Conservation (phyloP, 2,329 filamentous ascomycete genomes). For the Arthrobotrys iridis region DNA sequence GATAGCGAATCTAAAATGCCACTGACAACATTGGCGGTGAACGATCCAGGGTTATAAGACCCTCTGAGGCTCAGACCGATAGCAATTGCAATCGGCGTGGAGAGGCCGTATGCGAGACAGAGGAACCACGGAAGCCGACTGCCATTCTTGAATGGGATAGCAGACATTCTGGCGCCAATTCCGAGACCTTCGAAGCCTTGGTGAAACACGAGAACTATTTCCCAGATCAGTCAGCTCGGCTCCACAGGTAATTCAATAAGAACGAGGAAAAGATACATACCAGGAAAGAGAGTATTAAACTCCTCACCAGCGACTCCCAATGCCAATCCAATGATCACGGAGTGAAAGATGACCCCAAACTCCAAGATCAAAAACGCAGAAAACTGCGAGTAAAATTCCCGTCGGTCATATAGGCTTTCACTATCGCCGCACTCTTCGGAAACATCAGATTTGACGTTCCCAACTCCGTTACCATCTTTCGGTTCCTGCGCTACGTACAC, state of each 20-base stretch:
- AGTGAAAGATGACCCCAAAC: conserved; percentile 79
- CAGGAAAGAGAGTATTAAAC: conserved; percentile 44
- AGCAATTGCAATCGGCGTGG: conserved; percentile 81
- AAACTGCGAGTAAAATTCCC: conserved; percentile 49
- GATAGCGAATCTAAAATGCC: conserved; percentile 78
- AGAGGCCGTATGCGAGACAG: conserved; percentile 72
- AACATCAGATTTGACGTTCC: not conserved
- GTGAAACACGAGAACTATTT: conserved; percentile 76
- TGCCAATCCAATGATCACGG: conserved; percentile 62
- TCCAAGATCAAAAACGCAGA: conserved; percentile 72
- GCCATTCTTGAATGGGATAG: conserved; percentile 62
- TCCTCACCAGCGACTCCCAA: conserved; percentile 50
- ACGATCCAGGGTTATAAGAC: conserved; percentile 77
- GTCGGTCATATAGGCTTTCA: conserved; percentile 14
- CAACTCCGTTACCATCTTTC: not conserved
- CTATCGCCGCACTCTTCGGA: conserved; percentile 15
- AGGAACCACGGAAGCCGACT: conserved; percentile 66
- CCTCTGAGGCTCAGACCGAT: conserved; percentile 78
- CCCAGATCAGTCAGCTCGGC: not conserved
- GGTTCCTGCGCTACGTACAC: conserved; percentile 27
- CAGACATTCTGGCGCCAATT: conserved; percentile 75
- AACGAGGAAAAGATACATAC: not conserved
- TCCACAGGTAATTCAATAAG: not conserved
- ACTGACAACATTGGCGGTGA: conserved; percentile 74
- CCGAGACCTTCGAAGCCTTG: conserved; percentile 82